Evolutionary conservation across 331 rosid species (phyloP).

Genomic region (Arachis monticola): DNA sequence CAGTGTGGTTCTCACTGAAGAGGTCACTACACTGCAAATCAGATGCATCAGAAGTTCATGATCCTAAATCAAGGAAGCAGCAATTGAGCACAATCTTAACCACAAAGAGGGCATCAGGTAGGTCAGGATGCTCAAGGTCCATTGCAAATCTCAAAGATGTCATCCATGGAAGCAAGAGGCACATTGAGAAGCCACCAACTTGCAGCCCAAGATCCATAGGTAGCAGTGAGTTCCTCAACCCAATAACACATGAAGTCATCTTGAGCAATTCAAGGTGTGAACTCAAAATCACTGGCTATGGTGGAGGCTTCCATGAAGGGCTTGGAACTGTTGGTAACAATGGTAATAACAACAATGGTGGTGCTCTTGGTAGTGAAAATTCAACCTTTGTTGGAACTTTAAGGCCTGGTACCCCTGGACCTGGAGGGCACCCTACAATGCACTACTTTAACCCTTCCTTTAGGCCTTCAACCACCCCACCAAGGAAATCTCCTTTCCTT

Average conservation of each 20-base stretch:
- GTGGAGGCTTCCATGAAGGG: slow-evolving; percentile 78
- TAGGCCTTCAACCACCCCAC: slow-evolving; percentile 74
- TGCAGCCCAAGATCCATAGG: slow-evolving; percentile 99
- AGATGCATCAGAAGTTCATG: slow-evolving; percentile 94
- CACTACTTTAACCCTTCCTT: slow-evolving; percentile 83
- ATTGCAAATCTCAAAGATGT: slow-evolving; percentile 98
- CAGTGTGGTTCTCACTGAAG: slow-evolving; percentile 93
- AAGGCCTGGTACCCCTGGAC: slow-evolving; percentile 97
- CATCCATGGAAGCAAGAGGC: slow-evolving; percentile 97
- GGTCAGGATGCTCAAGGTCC: slow-evolving; percentile 98
- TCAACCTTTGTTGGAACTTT: slow-evolving; percentile 84
- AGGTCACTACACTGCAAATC: slow-evolving; percentile 93
- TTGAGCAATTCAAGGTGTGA: slow-evolving; percentile 95
- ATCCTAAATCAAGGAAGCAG: slow-evolving; percentile 79
- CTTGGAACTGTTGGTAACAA: slow-evolving; percentile 36
- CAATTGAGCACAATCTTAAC: slow-evolving; percentile 86
- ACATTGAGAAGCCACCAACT: slow-evolving; percentile 88
- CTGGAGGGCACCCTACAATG: slow-evolving; percentile 86
- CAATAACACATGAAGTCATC: slow-evolving; percentile 95
- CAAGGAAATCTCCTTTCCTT: slow-evolving; percentile 75
- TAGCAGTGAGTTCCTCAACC: slow-evolving; percentile 96
- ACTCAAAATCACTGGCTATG: slow-evolving; percentile 87
- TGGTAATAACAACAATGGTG: slow-evolving; percentile 12
- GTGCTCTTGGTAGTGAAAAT: slow-evolving; percentile 47
- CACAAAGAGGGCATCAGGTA: slow-evolving; percentile 68